phyloP scores from a whole-genome alignment of 2,329 filamentous ascomycete species.

The Shiraia sp. region DNA sequence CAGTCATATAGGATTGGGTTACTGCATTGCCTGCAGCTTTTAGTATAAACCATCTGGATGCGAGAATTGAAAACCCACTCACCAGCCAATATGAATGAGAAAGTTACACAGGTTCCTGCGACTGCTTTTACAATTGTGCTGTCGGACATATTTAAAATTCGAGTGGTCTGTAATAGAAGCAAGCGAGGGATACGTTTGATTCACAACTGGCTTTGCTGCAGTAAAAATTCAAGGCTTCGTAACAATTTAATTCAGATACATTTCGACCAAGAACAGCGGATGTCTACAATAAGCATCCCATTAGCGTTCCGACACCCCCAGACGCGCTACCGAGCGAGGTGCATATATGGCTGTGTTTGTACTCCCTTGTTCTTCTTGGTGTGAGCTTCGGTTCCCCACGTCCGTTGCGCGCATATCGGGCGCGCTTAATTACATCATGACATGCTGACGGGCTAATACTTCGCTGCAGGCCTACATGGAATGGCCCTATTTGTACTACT shows the following conservation, averaged over 20 bases:
- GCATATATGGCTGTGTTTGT: not conserved
- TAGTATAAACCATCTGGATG: not conserved
- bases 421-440: slow-evolving; percentile 13
- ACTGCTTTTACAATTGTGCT: slow-evolving; percentile 44
- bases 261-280: no score
- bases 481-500: no score
- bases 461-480: no score
- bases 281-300: no score
- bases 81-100: slow-evolving; percentile 56
- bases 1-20: slow-evolving; percentile 58
- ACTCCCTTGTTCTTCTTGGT: slow-evolving; percentile 2
- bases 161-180: not conserved
- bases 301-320: slow-evolving; percentile 7
- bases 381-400: slow-evolving; percentile 19
- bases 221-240: no score
- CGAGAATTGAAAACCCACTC: slow-evolving; percentile 11
- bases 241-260: no score
- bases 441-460: no score
- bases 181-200: no score
- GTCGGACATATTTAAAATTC: slow-evolving; percentile 32
- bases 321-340: not conserved
- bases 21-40: slow-evolving; percentile 53
- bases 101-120: slow-evolving; percentile 52
- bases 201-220: no score
- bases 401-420: slow-evolving; percentile 7